A percentile compares a stretch with the other conserved stretches of the same genome.
Evolutionary conservation across 2,329 filamentous ascomycete species (phyloP).

Genomic region (Aspergillus aculeatinus): DNA sequence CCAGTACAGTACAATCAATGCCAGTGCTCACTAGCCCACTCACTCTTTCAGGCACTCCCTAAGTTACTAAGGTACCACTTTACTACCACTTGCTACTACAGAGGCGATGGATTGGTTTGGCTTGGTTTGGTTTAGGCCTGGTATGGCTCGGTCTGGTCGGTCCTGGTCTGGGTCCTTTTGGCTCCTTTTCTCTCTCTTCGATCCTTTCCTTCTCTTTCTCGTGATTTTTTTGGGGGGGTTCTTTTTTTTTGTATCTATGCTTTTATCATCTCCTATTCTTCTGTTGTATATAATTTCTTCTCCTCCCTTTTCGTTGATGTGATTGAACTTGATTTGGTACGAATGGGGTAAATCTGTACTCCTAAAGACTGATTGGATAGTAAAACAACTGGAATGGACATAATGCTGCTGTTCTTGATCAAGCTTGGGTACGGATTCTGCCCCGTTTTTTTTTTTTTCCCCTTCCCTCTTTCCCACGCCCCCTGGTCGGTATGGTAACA

Average conservation of each 20-base stretch:
- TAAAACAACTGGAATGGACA: background rate
- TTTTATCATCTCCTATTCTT: background rate
- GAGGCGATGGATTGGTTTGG: slow-evolving; percentile 6
- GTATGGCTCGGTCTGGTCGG: slow-evolving; percentile 4
- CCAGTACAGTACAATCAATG: background rate
- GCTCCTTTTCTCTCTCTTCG: background rate
- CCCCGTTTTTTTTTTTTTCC: background rate
- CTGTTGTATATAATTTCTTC: no score
- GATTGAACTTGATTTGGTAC: background rate
- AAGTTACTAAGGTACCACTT: background rate
- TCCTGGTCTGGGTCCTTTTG: slow-evolving; percentile 6
- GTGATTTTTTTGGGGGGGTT: background rate
- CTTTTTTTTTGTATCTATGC: no score
- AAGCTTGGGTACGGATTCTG: background rate
- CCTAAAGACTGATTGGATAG: background rate
- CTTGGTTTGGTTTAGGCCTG: slow-evolving; percentile 4
- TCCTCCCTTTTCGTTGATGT: background rate
- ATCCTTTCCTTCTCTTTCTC: background rate
- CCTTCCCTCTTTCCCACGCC: background rate
- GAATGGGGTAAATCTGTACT: background rate
- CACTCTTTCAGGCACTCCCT: background rate
- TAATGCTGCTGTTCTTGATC: background rate
- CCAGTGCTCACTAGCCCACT: background rate
- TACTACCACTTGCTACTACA: background rate
- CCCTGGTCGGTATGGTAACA: background rate